Evolutionary conservation across 2,329 filamentous ascomycete genomes (phyloP), one percentile per base, ranked within the genome.

Genomic region (Venturia aucupariae): DNA sequence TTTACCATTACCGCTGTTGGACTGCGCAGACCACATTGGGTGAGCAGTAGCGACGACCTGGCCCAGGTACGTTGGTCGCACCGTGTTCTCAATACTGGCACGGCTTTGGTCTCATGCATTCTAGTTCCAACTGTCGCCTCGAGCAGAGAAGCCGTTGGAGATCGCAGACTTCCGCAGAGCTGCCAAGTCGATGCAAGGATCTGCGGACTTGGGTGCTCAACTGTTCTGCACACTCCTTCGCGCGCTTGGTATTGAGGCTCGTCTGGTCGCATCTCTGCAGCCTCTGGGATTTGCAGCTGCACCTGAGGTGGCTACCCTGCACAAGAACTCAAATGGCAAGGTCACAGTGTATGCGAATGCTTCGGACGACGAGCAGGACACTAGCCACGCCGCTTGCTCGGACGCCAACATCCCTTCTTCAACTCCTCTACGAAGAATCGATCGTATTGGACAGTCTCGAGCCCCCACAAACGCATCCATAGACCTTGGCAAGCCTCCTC

Each of bases 181-280:
- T 38, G 90, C 92, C 0, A 82, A 79, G 66, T 83, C 77, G 5
- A 75, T 96, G 22, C 80, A 86, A 68, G 95, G 93, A 0, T 97
- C 93, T 10, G 85, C 92, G 68, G 94, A 99, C 73, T 81, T 95
- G 11, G 94, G 92, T 0, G 90, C 91, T 1, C 92, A 97, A 73
- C 75, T 99, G 0, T 96, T 95, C 71, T 97, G 94, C 73, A 89
- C 92, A 2, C 76, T 97, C 39, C 80, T 99, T 4, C 86, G 94
- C 22, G 84, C 86, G n/a, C 85, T 83, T n/a, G 92, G 90, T 2
- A 85, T 97, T 7, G 86, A 91, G 67, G 82, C 90, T 5, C 84
- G 94, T 15, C 80, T 99, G 4, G 89, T 97, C 0, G 97, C 92
- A 74, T 99, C 94, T 4, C 78, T 99, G 3, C 94, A 99, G 69